Conservation (phyloP, 2,329 filamentous ascomycete genomes). For the Pestalotiopsis sp. region DNA sequence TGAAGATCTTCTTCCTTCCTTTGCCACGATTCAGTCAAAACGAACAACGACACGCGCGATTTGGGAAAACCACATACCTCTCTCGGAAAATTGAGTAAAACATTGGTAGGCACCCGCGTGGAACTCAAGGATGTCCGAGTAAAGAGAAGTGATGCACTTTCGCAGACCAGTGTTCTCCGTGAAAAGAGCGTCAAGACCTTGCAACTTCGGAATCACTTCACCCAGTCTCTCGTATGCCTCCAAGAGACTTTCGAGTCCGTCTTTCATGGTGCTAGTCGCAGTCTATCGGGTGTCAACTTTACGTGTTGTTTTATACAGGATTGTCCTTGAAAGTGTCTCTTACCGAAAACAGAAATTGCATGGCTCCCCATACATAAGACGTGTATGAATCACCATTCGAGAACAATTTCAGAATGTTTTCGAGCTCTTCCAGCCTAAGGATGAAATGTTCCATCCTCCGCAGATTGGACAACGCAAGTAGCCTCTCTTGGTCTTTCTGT, state of each 20-base stretch:
- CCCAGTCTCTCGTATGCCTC: conserved; percentile 22
- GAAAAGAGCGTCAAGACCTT: conserved; percentile 14
- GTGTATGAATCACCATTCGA: conserved; percentile 14
- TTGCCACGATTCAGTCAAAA: not conserved
- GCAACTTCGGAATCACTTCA: conserved; percentile 15
- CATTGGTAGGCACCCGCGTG: conserved; percentile 18
- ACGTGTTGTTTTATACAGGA: not conserved
- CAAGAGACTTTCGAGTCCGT: conserved; percentile 15
- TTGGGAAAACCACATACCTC: not conserved
- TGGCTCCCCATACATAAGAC: conserved; percentile 30
- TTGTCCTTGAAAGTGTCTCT: not conserved
- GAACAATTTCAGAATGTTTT: not conserved
- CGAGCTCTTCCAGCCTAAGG: conserved; percentile 17
- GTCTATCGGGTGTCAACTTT: conserved; percentile 6
- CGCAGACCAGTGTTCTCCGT: conserved; percentile 15
- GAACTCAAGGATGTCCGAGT: conserved; percentile 23
- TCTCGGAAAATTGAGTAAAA: conserved; percentile 14
- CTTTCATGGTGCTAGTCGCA: not conserved
- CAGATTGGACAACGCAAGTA: conserved; percentile 28
- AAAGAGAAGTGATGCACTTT: conserved; percentile 22
- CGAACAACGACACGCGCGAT: not conserved
- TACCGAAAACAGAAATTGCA: conserved; percentile 24
- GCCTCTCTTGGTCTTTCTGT: conserved; percentile 25
- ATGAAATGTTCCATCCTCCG: conserved; percentile 25
- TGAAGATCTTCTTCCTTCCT: conserved; percentile 16